Conservation (phyloP, 306 rosid genomes). For the Vigna reflexopilosa region DNA sequence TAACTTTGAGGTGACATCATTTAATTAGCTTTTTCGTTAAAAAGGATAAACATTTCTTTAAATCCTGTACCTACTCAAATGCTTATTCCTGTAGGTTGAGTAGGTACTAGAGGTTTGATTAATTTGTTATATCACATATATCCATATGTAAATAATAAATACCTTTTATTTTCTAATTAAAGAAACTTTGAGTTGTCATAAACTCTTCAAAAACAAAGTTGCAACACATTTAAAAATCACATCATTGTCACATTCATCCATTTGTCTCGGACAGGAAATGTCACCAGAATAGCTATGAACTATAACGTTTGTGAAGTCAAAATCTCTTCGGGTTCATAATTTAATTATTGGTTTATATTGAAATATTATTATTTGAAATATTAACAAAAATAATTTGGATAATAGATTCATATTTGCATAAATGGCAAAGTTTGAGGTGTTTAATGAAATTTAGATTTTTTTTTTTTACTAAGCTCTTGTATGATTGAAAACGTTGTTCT, state of each 20-base stretch:
- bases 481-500: too few relatives aligned
- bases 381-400: too few relatives aligned
- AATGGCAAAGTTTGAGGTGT: too few relatives aligned
- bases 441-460: too few relatives aligned
- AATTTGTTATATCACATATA: not conserved
- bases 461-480: too few relatives aligned
- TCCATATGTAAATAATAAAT: not conserved
- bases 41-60: not conserved
- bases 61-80: not conserved
- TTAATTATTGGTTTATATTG: too few relatives aligned
- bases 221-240: slow-evolving; percentile 24
- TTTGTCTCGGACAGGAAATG: slow-evolving; percentile 46
- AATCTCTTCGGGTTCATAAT: too few relatives aligned
- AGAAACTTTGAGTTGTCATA: slow-evolving; percentile 34
- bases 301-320: not conserved
- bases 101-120: not conserved
- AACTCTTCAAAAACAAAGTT: not conserved
- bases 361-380: too few relatives aligned
- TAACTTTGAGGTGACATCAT: too few relatives aligned
- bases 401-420: too few relatives aligned
- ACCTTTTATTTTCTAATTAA: not conserved
- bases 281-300: slow-evolving; percentile 38
- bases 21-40: not conserved
- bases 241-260: slow-evolving; percentile 34
- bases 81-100: not conserved